These are phyloP conservation scores for Cutaneotrichosporon sp. DNA, from an alignment of 1,284 basidiomycete genomes.

Conservation along the genomic window DNA sequence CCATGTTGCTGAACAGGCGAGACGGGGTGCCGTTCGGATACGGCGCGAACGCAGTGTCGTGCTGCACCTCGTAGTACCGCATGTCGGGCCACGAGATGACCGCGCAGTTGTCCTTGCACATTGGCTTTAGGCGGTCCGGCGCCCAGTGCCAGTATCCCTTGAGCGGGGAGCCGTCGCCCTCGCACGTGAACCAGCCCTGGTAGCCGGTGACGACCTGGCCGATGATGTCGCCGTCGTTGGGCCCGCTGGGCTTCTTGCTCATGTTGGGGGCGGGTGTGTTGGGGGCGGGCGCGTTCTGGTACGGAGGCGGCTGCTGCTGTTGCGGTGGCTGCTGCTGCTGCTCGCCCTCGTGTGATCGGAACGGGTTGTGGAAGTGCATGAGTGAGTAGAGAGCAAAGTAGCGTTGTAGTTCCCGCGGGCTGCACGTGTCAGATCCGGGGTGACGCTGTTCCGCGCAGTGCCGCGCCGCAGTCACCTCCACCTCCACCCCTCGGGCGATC, in stretches of 20 bases:
- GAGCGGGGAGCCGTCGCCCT: slow-evolving; percentile 22
- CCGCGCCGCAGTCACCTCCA: too few relatives aligned
- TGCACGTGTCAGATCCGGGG: too few relatives aligned
- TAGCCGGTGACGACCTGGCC: slow-evolving; percentile 23
- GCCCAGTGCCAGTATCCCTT: slow-evolving; percentile 27
- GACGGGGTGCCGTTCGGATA: slow-evolving; percentile 12
- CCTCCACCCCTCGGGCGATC: too few relatives aligned
- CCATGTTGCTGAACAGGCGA: slow-evolving; percentile 19
- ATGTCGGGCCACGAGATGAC: slow-evolving; percentile 26
- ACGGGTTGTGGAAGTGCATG: neutral
- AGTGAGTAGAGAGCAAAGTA: too few relatives aligned
- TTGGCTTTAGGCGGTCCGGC: slow-evolving; percentile 13
- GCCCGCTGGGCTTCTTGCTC: neutral
- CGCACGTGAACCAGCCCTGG: slow-evolving; percentile 27
- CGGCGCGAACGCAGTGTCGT: slow-evolving; percentile 12
- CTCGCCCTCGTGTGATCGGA: neutral
- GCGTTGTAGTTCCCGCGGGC: too few relatives aligned
- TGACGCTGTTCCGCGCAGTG: too few relatives aligned
- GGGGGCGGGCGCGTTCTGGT: neutral
- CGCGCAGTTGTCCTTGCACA: slow-evolving; percentile 17
- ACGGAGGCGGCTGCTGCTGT: neutral
- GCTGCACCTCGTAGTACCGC: slow-evolving; percentile 17
- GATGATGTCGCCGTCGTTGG: slow-evolving; percentile 18
- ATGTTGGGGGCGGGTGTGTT: neutral
- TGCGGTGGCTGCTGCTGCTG: neutral